Percentiles rank a stretch among this genome's conserved stretches.
Evolutionary conservation across 2,329 filamentous ascomycete species (phyloP).

Genomic region (Fusarium marasasianum): DNA sequence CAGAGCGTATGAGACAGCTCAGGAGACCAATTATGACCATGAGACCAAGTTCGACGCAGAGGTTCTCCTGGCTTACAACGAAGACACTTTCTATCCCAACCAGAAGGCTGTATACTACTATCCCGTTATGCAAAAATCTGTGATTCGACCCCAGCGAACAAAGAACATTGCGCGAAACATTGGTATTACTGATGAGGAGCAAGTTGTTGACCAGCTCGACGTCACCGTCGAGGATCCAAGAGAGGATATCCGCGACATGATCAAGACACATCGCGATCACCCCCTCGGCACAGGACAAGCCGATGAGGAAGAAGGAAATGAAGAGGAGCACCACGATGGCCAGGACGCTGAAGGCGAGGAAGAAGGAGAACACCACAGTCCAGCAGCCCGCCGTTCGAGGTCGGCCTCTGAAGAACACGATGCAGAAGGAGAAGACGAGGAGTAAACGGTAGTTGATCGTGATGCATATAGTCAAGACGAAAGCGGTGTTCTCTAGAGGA

Average conservation of each 20-base stretch:
- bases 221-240: constrained; percentile 64
- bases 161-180: constrained; percentile 69
- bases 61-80: constrained; percentile 67
- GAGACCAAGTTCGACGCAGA: constrained; percentile 71
- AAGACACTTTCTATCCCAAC: constrained; percentile 59
- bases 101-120: constrained; percentile 74
- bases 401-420: constrained; percentile 50
- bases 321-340: constrained; percentile 45
- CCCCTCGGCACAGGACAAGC: constrained; percentile 60
- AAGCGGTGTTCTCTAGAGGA: constrained; percentile 14
- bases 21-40: constrained; percentile 65
- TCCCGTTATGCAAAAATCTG: constrained; percentile 71
- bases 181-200: constrained; percentile 60
- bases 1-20: constrained; percentile 71
- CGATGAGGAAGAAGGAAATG: constrained; percentile 47
- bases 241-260: constrained; percentile 61
- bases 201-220: constrained; percentile 65
- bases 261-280: constrained; percentile 62
- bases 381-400: constrained; percentile 37
- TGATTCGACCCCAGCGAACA: constrained; percentile 69
- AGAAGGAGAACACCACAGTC: constrained; percentile 29
- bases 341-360: constrained; percentile 42
- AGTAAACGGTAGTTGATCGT: constrained; percentile 31
- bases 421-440: constrained; percentile 59
- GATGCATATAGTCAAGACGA: constrained; percentile 59